Percentiles rank a stretch among this genome's conserved stretches.
phyloP scores from a whole-genome alignment of 202 grass and related monocot genomes.

The Bolboschoenoplectus hybrid region DNA sequence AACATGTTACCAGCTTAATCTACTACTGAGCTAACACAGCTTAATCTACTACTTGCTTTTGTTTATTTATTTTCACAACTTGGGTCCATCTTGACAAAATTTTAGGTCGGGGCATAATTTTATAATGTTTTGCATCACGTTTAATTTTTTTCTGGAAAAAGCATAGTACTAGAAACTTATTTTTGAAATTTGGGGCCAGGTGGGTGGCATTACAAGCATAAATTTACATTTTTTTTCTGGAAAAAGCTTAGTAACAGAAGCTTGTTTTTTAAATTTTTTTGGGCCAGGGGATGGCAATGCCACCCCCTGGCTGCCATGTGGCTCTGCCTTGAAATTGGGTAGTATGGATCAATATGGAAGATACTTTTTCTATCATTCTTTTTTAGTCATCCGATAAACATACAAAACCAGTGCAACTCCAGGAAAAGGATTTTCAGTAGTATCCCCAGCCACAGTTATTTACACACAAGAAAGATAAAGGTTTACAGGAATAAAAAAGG shows the following conservation, averaged over 20 bases:
- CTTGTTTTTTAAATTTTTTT: no score
- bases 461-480: background rate
- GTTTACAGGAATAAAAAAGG: slow-evolving; percentile 25
- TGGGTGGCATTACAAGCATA: no score
- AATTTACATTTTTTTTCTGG: no score
- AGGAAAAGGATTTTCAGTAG: background rate
- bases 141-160: no score
- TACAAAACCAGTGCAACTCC: background rate
- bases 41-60: background rate
- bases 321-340: background rate
- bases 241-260: no score
- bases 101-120: no score
- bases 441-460: background rate
- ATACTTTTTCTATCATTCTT: background rate
- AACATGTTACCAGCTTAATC: background rate
- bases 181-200: no score
- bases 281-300: no score
- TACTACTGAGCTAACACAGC: background rate
- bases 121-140: no score
- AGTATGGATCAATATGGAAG: background rate
- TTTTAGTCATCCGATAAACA: background rate
- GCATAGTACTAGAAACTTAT: no score
- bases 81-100: no score
- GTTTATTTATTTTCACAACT: background rate
- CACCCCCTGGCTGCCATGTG: no score